These are phyloP conservation scores for Suillus brevipes DNA, from an alignment of 768 basidiomycete species.

Conservation along the genomic window DNA sequence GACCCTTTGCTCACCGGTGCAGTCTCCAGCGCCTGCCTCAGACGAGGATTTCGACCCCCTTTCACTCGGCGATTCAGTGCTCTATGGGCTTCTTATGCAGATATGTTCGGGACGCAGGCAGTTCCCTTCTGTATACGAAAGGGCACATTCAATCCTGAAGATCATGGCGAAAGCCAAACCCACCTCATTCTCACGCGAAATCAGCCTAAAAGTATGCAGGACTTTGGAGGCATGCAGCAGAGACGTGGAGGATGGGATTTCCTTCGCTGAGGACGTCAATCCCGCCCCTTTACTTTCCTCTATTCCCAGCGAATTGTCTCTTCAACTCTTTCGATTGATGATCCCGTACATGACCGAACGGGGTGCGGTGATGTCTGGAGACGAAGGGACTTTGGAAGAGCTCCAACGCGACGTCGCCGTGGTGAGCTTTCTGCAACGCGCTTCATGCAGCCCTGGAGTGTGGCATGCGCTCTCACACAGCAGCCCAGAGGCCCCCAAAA, in stretches of 20 bases:
- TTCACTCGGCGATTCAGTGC: conserved; percentile 6
- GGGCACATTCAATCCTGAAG: not conserved
- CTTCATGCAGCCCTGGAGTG: not conserved
- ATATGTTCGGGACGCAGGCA: conserved; percentile 5
- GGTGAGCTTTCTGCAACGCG: not conserved
- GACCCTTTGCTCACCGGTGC: not conserved
- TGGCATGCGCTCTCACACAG: not conserved
- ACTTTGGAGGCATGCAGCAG: not conserved
- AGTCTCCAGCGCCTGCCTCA: not conserved
- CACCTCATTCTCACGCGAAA: not conserved
- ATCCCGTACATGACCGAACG: conserved; percentile 20
- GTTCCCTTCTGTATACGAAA: not conserved
- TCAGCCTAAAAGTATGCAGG: not conserved
- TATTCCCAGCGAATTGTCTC: conserved; percentile 3
- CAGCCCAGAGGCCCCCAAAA: not conserved
- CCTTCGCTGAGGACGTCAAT: not conserved
- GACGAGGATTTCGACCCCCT: not conserved
- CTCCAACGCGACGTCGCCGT: not conserved
- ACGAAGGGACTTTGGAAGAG: not conserved
- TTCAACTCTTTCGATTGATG: conserved; percentile 26
- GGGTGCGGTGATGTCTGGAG: not conserved
- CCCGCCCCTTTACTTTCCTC: not conserved
- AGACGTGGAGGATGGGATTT: not conserved
- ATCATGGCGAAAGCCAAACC: not conserved
- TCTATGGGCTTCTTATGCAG: conserved; percentile 9